Evolutionary conservation across 2,329 filamentous ascomycete species (phyloP), one percentile per base, ranked within the genome.

Genomic region (Fusarium decemcellulare): DNA sequence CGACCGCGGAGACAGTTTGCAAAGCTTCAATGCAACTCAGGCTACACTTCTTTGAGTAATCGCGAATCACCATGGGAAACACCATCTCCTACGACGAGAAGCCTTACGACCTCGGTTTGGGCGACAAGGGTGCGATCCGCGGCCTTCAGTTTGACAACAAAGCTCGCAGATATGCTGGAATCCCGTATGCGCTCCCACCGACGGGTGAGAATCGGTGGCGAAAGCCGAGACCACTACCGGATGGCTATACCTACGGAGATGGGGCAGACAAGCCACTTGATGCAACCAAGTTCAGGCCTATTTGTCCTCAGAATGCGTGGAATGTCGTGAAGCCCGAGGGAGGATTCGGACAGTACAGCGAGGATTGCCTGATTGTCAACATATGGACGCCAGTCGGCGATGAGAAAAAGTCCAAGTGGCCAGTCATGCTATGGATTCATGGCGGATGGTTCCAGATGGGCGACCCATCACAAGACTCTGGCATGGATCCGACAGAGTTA

Each of bases 401-500:
- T 44, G 62, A 65, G 6, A 39, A 61, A 9, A 12, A 47, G 2
- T 70, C 65, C 37, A 75, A 73, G 39, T 78, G 74, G 70, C 77
- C 76, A 4, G 74, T 79, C 2, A 73, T 77, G 74, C 61, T 81
- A 6, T 80, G 77, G 74, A 54, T 81, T 2, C 79, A 83, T 61
- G 83, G 83, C 6, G 83, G 83, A 0, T 84, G 82, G 82, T 83
- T 84, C 61, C 82, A 85, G 63, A 77, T 83, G 39, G 82, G 82
- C 11, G 78, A 83, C n/a, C 80, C 81, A 0, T 79, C 78, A 15
- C 82, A 85, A 23, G 78, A 81, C 18, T 59, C 74, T 3, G 76
- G 76, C 2, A 80, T 82, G 78, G 78, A 84, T 52, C 81, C 82
- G 2, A 83, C 80, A 0, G 82, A 84, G 63, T 64, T 84, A 15